A percentile compares a stretch with the other conserved stretches of the same genome.
phyloP scores from a whole-genome alignment of 345 rosid species.

The Diplotaxis tenuifolia region DNA sequence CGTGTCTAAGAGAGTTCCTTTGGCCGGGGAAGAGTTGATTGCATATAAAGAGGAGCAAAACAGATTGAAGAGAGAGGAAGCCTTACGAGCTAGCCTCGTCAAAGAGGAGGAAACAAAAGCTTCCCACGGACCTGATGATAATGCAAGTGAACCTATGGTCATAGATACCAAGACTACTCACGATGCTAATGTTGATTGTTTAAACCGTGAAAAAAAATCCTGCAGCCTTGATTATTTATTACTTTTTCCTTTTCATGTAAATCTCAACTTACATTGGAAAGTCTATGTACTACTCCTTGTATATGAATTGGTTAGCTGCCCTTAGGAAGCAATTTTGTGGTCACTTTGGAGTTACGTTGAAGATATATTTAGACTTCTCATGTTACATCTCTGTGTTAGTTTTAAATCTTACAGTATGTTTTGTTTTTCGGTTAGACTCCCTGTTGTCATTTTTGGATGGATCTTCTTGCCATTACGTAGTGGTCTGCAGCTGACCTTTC shows the following conservation, averaged over 20 bases:
- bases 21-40: constrained; percentile 94
- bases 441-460: neutral
- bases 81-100: constrained; percentile 73
- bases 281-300: no score
- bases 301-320: constrained; percentile 19
- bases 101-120: constrained; percentile 87
- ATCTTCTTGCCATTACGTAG: neutral
- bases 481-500: constrained; percentile 22
- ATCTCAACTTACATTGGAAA: constrained; percentile 8
- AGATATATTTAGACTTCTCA: constrained; percentile 16
- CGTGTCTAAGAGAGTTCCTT: constrained; percentile 91
- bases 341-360: neutral
- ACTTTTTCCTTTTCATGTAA: neutral
- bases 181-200: constrained; percentile 67
- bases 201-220: neutral
- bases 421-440: constrained; percentile 3
- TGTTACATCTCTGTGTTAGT: neutral
- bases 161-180: constrained; percentile 56
- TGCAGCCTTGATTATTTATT: constrained; percentile 15
- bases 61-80: constrained; percentile 83
- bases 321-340: constrained; percentile 7
- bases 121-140: constrained; percentile 52
- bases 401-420: constrained; percentile 11
- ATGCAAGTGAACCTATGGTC: constrained; percentile 76
- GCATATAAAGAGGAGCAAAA: constrained; percentile 97